Conservation (phyloP, 345 rosid species). For the Eucalyptus tenuipes region DNA sequence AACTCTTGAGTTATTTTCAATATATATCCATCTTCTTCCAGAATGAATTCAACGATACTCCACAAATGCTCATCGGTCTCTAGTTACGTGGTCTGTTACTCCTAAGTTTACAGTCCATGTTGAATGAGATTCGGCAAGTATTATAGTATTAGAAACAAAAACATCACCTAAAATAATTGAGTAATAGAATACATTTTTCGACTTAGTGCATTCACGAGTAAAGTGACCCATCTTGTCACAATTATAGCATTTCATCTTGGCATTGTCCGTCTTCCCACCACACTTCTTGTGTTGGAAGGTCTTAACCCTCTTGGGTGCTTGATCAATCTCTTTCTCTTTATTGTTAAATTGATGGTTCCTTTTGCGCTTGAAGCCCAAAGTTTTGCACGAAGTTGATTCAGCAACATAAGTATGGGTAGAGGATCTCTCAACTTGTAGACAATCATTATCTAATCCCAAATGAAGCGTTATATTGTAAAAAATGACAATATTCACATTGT, state of each 20-base stretch:
- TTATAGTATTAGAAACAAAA: too few species aligned
- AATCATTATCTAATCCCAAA: too few species aligned
- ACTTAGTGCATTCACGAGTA: fast-evolving
- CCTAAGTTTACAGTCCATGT: fast-evolving
- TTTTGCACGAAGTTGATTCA: fast-evolving
- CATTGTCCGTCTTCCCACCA: fast-evolving
- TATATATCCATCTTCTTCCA: too few species aligned
- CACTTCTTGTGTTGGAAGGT: fast-evolving
- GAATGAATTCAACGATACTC: fast-evolving
- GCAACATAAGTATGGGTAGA: too few species aligned
- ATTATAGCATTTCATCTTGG: fast-evolving
- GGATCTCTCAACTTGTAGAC: fast-evolving
- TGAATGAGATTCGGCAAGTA: fast-evolving
- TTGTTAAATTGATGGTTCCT: too few species aligned
- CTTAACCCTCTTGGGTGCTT: fast-evolving
- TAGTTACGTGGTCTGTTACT: fast-evolving
- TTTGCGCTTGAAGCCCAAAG: too few species aligned
- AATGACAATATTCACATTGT: too few species aligned
- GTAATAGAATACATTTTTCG: fast-evolving
- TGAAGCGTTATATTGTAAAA: fast-evolving
- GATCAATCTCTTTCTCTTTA: too few species aligned
- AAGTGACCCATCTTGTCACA: too few species aligned
- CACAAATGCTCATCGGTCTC: fast-evolving
- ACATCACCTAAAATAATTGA: fast-evolving
- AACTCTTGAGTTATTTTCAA: too few species aligned